Base-by-base conservation (phyloP, 257 asterid genomes). In the Salvia hispanica region DNA sequence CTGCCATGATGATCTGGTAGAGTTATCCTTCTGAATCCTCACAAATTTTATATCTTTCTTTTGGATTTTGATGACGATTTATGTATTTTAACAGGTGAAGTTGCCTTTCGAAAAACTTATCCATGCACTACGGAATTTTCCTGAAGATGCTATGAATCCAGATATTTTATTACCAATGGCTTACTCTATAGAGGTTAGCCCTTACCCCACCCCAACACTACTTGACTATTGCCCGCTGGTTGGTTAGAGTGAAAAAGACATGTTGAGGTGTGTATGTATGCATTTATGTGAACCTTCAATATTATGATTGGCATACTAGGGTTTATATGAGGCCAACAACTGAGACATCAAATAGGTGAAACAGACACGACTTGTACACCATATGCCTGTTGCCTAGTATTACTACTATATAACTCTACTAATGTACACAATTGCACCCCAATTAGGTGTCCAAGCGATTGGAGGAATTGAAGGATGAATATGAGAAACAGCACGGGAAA, bases 141-240 rank as follows among this genome's bases (percentile, higher is more conserved):
- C 97, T 0, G 96, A 87, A 74, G 96, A 87, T 73, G 96, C 97
- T 74, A 83, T 91, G 93, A 89, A 91, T 79, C 99, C 97, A 54
- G 96, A 94, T 78, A 71, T 83, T 33, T 75, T 91, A 66, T 82
- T 94, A 64, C 95, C 97, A 57, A 76, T 94, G 95, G 96, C 99
- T 64, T 94, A 80, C 82, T 80, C 97, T 43, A 80, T 86, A 66
- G 87, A 91, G 99, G 99, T 86, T 66, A 9, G 39, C 59, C 47
- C 75, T 51, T 7, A 37, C 11, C 16, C 42, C 75, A 47, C 21
- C 9, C 54, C 66, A 9, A 18, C 1, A 1, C 16, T 11, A 37
- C 52, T 45, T 13, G 37, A 56, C 13, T 37, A 15, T 57, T 51
- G 14, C 67, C 39, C 11, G 3, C 13, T 72, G 18, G 7, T 47